Evolutionary conservation across 192 early-diverging fungal genomes (phyloP), one percentile per base, ranked within the genome.

Genomic region (Jimgerdemannia flammicorona): DNA sequence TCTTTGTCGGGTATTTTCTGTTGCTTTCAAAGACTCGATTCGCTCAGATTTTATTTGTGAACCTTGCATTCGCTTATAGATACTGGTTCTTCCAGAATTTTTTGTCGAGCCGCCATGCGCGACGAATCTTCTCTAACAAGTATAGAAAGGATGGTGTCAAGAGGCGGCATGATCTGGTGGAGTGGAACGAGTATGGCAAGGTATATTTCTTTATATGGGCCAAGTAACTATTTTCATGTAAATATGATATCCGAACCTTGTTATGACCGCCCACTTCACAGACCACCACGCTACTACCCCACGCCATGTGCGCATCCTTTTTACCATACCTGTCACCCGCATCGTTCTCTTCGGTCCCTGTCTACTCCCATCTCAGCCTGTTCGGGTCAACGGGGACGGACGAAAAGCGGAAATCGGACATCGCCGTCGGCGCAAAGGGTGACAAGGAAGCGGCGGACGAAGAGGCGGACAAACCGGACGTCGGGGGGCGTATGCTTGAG

Each of bases 41-140:
- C 29, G 29, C 29, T 29, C 29, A 29, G 29, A 29, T 29, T 29
- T 29, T 29, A 29, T 29, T 29, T 29, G 29, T 29, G 29, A 29
- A 29, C 29, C 29, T 43, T 64, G 43, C 9, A 7, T 75, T 65
- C 18, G 39, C 3, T 18, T 20, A 18, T 74, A 73, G 77, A 3
- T 81, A 80, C 39, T 86, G 85, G 89, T 88, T 88, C 66, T 74
- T 87, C 67, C 69, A 73, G 40, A 84, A 86, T 59, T 86, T 83
- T 71, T 72, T 88, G 40, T 74, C 77, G 44, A 78, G 80, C 74
- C 73, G 74, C n/a, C 79, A 86, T 70, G 82, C 81, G 4, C 74
- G 75, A 69, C 69, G 87, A 73, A 43, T 83, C 40, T 82, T 84
- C 78, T 74, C 78, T 64, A 49, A 67, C 43, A 44, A 74, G 39